Base-by-base conservation (phyloP, 768 basidiomycete genomes). In the Holtermannia corniformis region DNA sequence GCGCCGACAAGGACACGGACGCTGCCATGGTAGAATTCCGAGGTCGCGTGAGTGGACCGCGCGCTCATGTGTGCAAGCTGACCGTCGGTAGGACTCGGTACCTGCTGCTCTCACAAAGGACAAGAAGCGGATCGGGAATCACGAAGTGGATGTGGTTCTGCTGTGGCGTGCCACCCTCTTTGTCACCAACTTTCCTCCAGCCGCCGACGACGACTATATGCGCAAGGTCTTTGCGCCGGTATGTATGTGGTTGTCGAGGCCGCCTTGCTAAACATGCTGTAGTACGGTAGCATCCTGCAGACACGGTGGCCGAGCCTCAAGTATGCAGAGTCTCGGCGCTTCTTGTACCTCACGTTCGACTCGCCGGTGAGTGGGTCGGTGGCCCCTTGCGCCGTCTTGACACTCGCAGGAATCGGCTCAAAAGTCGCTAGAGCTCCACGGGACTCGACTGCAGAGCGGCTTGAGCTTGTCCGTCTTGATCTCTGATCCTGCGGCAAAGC, bases 241-340 rank as follows among this genome's bases (percentile, higher is more conserved):
- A 54, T 44, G 78, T 55, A 3, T 13, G 32, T 16, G 7, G 32
- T 7, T 7, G n/a, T n/a, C n/a, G n/a, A n/a, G n/a, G n/a, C n/a
- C 3, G 19, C 10, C 3, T 25, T 44, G 7, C 42, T 41, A 16
- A 24, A 28, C 40, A 5, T 27, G 4, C 12, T 24, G 1, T 54
- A 95, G 90, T 91, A 86, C 72, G 95, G 95, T 10, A 80, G 78
- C 3, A 79, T 99, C 50, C 87, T 97, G 55, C 92, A 97, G 58
- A 86, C 90, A 16, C 85, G 95, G 26, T 97, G 93, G 93, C 95
- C 95, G 4, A 92, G 89, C 73, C 92, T 92, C 67, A 95, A 95
- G 67, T 91, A 89, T 78, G 93, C 91, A 73, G 82, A 76, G 52
- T 85, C 86, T 1, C 77, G 95, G 28, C 79, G 95, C 41, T 97